These are phyloP conservation scores for Syzygium malaccense DNA, from an alignment of 441 rosid genomes.

Conservation along the genomic window DNA sequence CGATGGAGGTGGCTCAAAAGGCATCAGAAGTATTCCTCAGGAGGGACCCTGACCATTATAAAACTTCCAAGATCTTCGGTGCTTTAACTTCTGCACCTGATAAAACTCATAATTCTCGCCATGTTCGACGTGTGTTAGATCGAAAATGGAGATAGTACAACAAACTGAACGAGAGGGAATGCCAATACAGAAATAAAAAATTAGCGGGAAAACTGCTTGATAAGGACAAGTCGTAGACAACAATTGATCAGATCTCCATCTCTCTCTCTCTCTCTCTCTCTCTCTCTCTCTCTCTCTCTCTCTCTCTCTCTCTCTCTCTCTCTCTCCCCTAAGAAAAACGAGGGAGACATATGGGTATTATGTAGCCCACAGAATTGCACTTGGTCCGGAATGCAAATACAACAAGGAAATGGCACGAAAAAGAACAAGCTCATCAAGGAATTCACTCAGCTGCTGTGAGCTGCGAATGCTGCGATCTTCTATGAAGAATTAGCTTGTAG, in stretches of 20 bases:
- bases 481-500: constrained; percentile 34
- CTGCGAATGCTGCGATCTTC: constrained; percentile 27
- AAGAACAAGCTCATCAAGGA: not conserved
- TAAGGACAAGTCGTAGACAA: not conserved
- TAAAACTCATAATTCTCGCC: not conserved
- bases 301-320: not conserved
- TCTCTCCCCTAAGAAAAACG: not conserved
- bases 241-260: not conserved
- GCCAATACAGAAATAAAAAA: not conserved
- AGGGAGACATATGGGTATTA: not conserved
- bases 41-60: not conserved
- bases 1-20: not conserved
- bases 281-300: not conserved
- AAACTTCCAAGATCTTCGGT: not conserved
- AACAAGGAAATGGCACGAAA: not conserved
- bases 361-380: not conserved
- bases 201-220: not conserved
- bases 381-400: not conserved
- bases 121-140: not conserved
- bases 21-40: not conserved
- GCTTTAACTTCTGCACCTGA: not conserved
- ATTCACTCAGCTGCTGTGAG: not conserved
- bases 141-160: not conserved
- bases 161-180: not conserved
- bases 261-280: not conserved